Percentiles rank a stretch among this genome's conserved stretches.
phyloP scores from a whole-genome alignment of 345 rosid species.

The Arabis alpina region DNA sequence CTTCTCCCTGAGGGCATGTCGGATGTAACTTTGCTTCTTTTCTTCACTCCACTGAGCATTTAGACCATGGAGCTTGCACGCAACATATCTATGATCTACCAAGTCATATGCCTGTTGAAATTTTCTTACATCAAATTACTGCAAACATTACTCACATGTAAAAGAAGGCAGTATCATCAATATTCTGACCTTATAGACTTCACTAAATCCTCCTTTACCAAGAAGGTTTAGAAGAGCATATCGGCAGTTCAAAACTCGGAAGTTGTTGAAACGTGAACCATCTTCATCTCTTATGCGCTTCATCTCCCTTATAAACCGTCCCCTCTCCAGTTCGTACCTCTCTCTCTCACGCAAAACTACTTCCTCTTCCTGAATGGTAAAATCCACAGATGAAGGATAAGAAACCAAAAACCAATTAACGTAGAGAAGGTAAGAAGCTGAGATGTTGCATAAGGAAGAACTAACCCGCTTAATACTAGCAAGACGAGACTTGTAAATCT shows the following conservation, averaged over 20 bases:
- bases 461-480: constrained; percentile 95
- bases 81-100: constrained; percentile 95
- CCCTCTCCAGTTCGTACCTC: constrained; percentile 95
- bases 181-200: constrained; percentile 96
- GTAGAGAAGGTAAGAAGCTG: constrained; percentile 5
- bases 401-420: constrained; percentile 18
- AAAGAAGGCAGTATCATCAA: constrained; percentile 25
- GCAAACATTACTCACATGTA: constrained; percentile 42
- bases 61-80: constrained; percentile 97
- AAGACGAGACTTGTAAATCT: constrained; percentile 93
- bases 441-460: constrained; percentile 33
- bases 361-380: constrained; percentile 83
- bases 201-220: constrained; percentile 99
- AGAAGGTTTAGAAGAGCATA: constrained; percentile 97
- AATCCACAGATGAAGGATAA: constrained; percentile 26
- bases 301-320: constrained; percentile 96
- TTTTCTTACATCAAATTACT: constrained; percentile 70
- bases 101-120: constrained; percentile 97
- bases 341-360: constrained; percentile 90
- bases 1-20: constrained; percentile 96
- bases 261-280: constrained; percentile 97
- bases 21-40: constrained; percentile 95
- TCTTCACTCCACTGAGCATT: constrained; percentile 99
- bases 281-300: constrained; percentile 98
- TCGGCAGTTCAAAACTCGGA: constrained; percentile 82